Base-by-base conservation (phyloP, 768 basidiomycete genomes). In the Porpolomopsis calyptriformis region DNA sequence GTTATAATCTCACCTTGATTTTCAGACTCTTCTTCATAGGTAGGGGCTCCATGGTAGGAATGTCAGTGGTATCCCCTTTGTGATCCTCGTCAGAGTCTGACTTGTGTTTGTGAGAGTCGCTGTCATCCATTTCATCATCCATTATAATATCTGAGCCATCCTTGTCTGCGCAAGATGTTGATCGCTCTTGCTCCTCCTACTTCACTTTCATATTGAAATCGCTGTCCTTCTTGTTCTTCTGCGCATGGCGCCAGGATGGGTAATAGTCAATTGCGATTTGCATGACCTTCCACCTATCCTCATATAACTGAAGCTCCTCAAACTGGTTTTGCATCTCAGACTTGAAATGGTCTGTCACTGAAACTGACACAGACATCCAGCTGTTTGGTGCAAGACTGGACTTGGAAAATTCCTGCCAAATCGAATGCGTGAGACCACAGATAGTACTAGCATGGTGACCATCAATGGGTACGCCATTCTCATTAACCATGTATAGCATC, bases 201-300 rank as follows among this genome's bases (percentile, higher is more conserved):
- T n/a, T n/a, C n/a, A n/a, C n/a, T n/a, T n/a, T n/a, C n/a, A n/a
- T n/a, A n/a, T n/a, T n/a, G n/a, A n/a, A n/a, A n/a, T n/a, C n/a
- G n/a, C n/a, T n/a, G n/a, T n/a, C n/a, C n/a, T n/a, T n/a, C n/a
- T n/a, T n/a, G n/a, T n/a, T n/a, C n/a, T n/a, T n/a, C 33, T 34
- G 33, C 4, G 16, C n/a, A 3, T 5, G 16, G 10, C 16, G 38
- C 56, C 56, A 57, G 2, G 48, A 51, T 14, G 56, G 45, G 38
- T 57, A 57, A 31, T 47, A 47, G 31, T 43, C 41, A 7, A 50
- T 55, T 19, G 52, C 52, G 8, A 53, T 31, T 36, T 46, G 42
- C 20, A 52, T 46, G 2, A 49, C 48, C 47, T 57, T 57, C 56
- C 54, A 57, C 25, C 53, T 50, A 20, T 47, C 38, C 23, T 55